These are phyloP conservation scores for Podospora fimiseda DNA, from an alignment of 495 filamentous ascomycete genomes.

Conservation along the genomic window DNA sequence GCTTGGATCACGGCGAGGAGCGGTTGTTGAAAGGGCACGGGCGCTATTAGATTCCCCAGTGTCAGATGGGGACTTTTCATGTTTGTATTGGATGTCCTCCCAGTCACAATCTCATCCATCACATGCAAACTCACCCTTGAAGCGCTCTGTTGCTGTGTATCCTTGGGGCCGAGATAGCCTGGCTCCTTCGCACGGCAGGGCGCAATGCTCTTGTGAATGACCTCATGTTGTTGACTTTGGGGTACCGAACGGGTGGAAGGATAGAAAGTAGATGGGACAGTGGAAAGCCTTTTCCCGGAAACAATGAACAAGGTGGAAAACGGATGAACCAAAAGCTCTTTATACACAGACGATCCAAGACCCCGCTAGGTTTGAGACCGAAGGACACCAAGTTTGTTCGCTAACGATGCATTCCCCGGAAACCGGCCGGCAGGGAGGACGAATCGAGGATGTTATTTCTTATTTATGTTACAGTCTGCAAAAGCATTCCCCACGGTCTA, in stretches of 20 bases:
- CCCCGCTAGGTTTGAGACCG: neutral
- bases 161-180: constrained; percentile 32
- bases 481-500: neutral
- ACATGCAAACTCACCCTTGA: constrained; percentile 22
- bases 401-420: constrained; percentile 1
- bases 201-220: constrained; percentile 62
- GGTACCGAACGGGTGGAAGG: constrained; percentile 3
- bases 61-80: neutral
- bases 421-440: neutral
- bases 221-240: constrained; percentile 47
- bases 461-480: constrained; percentile 1
- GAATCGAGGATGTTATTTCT: neutral
- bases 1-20: constrained; percentile 51
- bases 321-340: neutral
- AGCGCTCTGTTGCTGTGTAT: constrained; percentile 15
- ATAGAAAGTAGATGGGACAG: constrained; percentile 3
- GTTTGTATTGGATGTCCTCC: neutral
- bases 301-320: neutral
- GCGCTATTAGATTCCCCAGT: constrained; percentile 29
- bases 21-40: constrained; percentile 67
- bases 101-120: neutral
- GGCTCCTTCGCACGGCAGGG: constrained; percentile 55
- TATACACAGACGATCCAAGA: neutral
- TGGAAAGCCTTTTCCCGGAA: neutral
- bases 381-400: neutral